phyloP scores from a whole-genome alignment of 2,329 filamentous ascomycete genomes.

The Pseudohalonectria lignicola region DNA sequence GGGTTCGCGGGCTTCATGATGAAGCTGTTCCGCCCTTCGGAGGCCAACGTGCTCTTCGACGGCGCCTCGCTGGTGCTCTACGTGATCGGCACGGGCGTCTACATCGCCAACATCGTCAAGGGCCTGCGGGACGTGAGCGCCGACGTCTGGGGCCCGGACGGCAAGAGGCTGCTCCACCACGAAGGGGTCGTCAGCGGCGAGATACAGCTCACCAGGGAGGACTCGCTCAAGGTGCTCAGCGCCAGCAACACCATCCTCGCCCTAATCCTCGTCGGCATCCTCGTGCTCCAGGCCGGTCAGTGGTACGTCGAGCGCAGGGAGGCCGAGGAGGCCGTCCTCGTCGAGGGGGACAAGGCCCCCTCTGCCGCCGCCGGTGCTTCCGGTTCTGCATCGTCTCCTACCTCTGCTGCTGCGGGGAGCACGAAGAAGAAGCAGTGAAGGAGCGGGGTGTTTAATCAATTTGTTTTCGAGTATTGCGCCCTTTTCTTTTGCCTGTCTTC shows the following conservation, averaged over 20 bases:
- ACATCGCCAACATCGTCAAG: slow-evolving; percentile 94
- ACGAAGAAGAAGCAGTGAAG: slow-evolving; percentile 14
- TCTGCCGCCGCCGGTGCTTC: too few species aligned
- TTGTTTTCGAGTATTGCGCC: too few species aligned
- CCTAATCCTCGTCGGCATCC: slow-evolving; percentile 78
- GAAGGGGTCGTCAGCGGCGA: slow-evolving; percentile 40
- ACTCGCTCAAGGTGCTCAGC: slow-evolving; percentile 80
- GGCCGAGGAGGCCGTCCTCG: slow-evolving; percentile 69
- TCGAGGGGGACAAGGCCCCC: slow-evolving; percentile 7
- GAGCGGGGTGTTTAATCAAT: background rate
- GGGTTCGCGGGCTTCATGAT: slow-evolving; percentile 81
- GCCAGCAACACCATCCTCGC: slow-evolving; percentile 96
- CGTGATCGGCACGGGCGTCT: slow-evolving; percentile 81
- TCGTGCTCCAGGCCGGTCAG: slow-evolving; percentile 90
- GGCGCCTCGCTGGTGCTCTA: slow-evolving; percentile 73
- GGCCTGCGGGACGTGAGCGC: slow-evolving; percentile 74
- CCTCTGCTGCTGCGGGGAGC: slow-evolving; percentile 5
- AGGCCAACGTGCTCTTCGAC: slow-evolving; percentile 93
- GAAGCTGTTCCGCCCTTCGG: slow-evolving; percentile 89
- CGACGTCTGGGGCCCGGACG: slow-evolving; percentile 44
- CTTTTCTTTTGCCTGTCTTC: too few species aligned
- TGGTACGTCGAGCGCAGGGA: slow-evolving; percentile 98
- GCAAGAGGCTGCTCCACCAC: slow-evolving; percentile 26
- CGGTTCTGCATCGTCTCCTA: too few species aligned
- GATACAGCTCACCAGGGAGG: slow-evolving; percentile 68